Conservation (phyloP, 805 yeast genomes). For the Ogataea nitratoaversa region DNA sequence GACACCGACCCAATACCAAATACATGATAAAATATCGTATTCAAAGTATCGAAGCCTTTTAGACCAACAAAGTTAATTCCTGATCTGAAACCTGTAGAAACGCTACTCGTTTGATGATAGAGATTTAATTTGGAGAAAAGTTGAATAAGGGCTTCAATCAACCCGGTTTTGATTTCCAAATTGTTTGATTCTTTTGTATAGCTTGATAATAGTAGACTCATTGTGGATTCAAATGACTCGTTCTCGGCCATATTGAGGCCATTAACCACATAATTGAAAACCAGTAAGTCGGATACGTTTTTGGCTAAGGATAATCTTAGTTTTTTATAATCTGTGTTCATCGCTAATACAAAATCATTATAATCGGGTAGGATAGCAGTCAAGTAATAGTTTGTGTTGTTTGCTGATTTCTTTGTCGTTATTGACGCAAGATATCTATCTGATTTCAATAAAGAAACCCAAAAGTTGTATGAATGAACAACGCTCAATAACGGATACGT, state of each 20-base stretch:
- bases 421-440: constrained; percentile 26
- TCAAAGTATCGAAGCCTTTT: constrained; percentile 25
- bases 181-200: constrained; percentile 16
- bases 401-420: constrained; percentile 20
- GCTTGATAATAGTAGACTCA: constrained; percentile 19
- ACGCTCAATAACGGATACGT: constrained; percentile 30
- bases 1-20: constrained; percentile 18
- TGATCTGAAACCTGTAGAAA: constrained; percentile 17
- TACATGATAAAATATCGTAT: constrained; percentile 18
- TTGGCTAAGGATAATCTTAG: constrained; percentile 28
- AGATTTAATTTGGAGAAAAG: constrained; percentile 28
- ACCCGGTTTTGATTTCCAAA: constrained; percentile 19
- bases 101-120: constrained; percentile 27
- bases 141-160: constrained; percentile 29
- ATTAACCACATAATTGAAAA: constrained; percentile 28
- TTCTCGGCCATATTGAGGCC: constrained; percentile 25
- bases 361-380: constrained; percentile 17
- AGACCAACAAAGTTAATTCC: constrained; percentile 30
- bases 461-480: constrained; percentile 25
- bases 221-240: constrained; percentile 23
- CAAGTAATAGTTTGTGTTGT: constrained; percentile 21
- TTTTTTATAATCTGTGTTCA: constrained; percentile 28
- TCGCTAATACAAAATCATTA: constrained; percentile 14
- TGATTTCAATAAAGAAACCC: constrained; percentile 28
- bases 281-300: constrained; percentile 29